Evolutionary conservation across 192 early-diverging fungal species (phyloP), one percentile per base, ranked within the genome.

Genomic region (Entophlyctis luteolus): DNA sequence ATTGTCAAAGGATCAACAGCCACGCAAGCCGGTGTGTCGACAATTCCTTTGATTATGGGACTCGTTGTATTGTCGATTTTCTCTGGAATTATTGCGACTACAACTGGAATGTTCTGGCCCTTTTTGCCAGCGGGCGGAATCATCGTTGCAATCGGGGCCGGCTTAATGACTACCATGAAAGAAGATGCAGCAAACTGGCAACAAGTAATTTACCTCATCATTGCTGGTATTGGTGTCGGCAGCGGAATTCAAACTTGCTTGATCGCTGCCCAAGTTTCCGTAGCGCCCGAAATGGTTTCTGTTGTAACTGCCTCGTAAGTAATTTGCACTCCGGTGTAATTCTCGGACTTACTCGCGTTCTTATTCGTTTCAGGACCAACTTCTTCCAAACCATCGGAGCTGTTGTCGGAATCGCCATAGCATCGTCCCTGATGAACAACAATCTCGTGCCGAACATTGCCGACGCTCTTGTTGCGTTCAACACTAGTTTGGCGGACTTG

Each of bases 201-300:
- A n/a, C 86, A 86, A 47, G 80, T 86, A 25, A 78, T 80, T 1
- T 82, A 77, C 55, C 72, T 91, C 62, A 70, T 91, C 23, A 71
- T 91, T 54, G 62, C 81, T 28, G 91, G 90, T 6, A 47, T 83
- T 27, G 91, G 90, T 35, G 79, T 88, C 28, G 90, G 91, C 46
- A 72, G 75, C 23, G 80, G 78, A 39, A 72, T 91, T 57, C 91
- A 91, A 78, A 87, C 87, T 0, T 74, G 79, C 33, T 77, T 90
- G 66, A 73, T 92, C 62, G 84, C 83, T 2, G 87, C 83, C 2
- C 91, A 92, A 55, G 85, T 81, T 0, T 75, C 82, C 0, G 91
- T 92, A 0, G 39, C 71, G 6, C 81, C 81, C 50, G 75, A 77
- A 18, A 81, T 87, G 48, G 77, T 91, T 75, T 85, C 89, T 0